Conservation (phyloP, 495 filamentous ascomycete genomes). For the Hypoxylon trugodes region DNA sequence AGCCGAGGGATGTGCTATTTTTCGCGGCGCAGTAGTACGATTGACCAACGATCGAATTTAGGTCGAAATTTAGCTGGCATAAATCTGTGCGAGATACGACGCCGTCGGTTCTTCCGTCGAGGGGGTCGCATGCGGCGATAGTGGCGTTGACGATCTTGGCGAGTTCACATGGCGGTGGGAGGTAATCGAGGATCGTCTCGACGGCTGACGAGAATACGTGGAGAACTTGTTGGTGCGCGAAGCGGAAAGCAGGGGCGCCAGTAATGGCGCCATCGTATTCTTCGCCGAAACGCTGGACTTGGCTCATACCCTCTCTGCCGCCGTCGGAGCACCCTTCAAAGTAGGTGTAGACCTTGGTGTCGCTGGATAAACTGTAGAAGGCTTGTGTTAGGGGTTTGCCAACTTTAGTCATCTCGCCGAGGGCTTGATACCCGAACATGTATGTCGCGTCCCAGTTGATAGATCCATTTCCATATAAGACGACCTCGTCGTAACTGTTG, state of each 20-base stretch:
- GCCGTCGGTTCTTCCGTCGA: conserved; percentile 61
- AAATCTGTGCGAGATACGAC: conserved; percentile 62
- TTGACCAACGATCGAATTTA: conserved; percentile 53
- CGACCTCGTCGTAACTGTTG: conserved; percentile 43
- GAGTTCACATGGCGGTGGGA: conserved; percentile 61
- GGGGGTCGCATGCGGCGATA: conserved; percentile 59
- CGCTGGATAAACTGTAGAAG: conserved; percentile 46
- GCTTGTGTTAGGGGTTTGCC: conserved; percentile 44
- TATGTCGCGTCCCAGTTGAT: conserved; percentile 52
- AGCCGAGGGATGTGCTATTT: conserved; percentile 16
- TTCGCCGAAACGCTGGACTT: conserved; percentile 60
- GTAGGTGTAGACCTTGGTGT: conserved; percentile 58
- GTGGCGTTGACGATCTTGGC: conserved; percentile 59
- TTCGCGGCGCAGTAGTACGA: conserved; percentile 58
- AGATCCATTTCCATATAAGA: conserved; percentile 54
- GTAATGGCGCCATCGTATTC: conserved; percentile 59
- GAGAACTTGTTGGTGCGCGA: conserved; percentile 57
- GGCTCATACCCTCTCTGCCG: conserved; percentile 60
- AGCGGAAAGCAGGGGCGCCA: conserved; percentile 62
- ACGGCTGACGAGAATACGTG: conserved; percentile 55
- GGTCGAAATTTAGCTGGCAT: conserved; percentile 57
- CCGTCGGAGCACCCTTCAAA: conserved; percentile 63
- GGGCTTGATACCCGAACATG: conserved; percentile 54
- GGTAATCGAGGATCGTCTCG: conserved; percentile 58
- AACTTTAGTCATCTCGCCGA: conserved; percentile 42